Base-by-base conservation (phyloP, 176 grass and related monocot genomes). In the Panicum miliaceum region DNA sequence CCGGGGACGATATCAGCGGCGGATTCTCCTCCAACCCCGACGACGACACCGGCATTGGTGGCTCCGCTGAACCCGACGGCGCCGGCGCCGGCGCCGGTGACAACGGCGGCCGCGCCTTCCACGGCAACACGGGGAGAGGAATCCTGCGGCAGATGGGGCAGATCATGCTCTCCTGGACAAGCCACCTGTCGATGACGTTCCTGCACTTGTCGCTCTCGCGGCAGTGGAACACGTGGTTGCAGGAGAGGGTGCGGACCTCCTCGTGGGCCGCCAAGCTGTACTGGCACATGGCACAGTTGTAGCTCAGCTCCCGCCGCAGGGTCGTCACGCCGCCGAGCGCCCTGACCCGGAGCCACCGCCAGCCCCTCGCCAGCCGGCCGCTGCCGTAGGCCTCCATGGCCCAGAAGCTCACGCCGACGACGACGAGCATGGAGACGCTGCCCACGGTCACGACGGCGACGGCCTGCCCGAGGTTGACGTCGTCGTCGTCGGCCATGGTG, bases 321-420 rank as follows among this genome's bases (percentile, higher is more conserved):
- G 68, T 82, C 37, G 67, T 82, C 67, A 46, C 70, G 70, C 58
- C 81, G 43, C 57, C 81, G 70, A 83, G 81, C 81, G 48, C 9
- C 64, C 7, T 5, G 34, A 69, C 64, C 35, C 42, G 64, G 22
- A 56, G 48, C 79, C 64, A 1, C 64, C 22, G 65, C 79, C 79
- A 81, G 35, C 1, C 3, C 1, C 34, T 10, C 48, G 10, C 3
- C 11, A 76, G n/a, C 57, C 57, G 51, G 19, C 32, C 52, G 52
- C 2, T 8, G 52, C 5, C 3, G 73, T 76, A 76, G 34, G 52
- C 52, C 6, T 40, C 32, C 34, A 16, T 19, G 35, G 32, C 64
- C n/a, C 57, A 60, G 12, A 66, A 66, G 7, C 7, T 19, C 64
- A 16, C 32, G 64, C 32, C 16, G 64, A 19, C 35, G 64, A 10